Conservation (phyloP, 2,329 filamentous ascomycete genomes). For the Fusarium nisikadoi region DNA sequence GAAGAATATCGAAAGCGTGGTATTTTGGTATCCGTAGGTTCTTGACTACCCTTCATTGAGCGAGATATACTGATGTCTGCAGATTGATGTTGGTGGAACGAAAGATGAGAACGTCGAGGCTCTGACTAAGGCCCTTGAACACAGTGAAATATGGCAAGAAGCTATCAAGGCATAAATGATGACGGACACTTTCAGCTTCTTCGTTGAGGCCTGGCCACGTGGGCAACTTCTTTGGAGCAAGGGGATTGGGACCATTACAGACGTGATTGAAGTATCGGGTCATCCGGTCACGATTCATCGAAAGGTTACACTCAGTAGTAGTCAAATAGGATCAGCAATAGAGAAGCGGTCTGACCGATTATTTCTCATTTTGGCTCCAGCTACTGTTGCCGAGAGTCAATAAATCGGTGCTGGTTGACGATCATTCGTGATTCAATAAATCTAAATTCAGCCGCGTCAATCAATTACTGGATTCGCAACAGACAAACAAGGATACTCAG, state of each 20-base stretch:
- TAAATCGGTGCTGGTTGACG: background rate
- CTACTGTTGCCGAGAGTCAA: background rate
- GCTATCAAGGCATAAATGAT: fast-evolving
- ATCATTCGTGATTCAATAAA: background rate
- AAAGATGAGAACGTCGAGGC: background rate
- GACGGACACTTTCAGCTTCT: fast-evolving
- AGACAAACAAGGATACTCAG: background rate
- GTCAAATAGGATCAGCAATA: too few relatives aligned
- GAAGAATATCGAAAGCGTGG: background rate
- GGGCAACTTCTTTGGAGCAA: background rate
- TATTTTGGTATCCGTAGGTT: background rate
- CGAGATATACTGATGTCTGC: fast-evolving
- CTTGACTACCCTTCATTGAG: fast-evolving
- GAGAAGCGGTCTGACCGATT: background rate
- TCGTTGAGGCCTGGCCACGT: background rate
- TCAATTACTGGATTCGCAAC: background rate
- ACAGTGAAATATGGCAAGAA: fast-evolving
- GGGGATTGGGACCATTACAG: too few relatives aligned
- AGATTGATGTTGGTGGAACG: background rate
- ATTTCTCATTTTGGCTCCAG: too few relatives aligned
- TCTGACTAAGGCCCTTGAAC: background rate
- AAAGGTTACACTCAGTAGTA: background rate
- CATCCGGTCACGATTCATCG: too few relatives aligned
- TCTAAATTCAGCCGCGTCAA: background rate
- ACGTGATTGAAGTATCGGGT: too few relatives aligned